Conservation (phyloP, 2,329 filamentous ascomycete genomes). For the Epichloe gansuensis region DNA sequence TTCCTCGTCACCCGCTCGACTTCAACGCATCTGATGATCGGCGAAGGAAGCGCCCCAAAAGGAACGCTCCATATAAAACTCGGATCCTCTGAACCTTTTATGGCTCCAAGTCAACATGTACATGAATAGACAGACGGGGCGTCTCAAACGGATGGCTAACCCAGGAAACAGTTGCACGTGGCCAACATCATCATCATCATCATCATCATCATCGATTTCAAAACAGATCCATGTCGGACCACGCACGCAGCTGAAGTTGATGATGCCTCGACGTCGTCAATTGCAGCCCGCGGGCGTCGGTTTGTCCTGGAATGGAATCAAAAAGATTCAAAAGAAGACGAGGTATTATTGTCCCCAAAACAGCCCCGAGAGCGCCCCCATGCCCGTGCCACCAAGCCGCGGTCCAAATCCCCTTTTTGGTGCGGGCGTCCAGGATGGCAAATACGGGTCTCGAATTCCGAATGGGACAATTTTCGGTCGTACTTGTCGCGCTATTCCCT, state of each 20-base stretch:
- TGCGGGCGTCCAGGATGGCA: neutral
- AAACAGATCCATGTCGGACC: neutral
- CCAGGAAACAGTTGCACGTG: neutral
- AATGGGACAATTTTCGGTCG: conserved; percentile 23
- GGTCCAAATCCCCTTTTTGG: neutral
- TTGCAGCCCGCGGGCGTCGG: neutral
- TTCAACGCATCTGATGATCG: too few species aligned
- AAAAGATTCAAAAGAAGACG: neutral
- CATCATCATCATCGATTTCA: neutral
- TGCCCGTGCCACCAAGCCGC: neutral
- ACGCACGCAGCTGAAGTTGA: neutral
- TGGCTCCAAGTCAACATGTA: too few species aligned
- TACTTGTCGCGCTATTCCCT: conserved; percentile 19
- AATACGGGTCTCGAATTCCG: conserved; percentile 8
- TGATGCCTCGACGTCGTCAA: neutral
- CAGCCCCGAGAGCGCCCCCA: neutral
- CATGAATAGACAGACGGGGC: too few species aligned
- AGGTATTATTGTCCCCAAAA: neutral
- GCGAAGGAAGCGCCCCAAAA: too few species aligned
- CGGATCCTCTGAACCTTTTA: too few species aligned
- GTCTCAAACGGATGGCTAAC: neutral
- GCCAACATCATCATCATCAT: neutral
- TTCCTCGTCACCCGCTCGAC: too few species aligned
- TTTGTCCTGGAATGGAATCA: neutral
- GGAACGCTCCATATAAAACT: too few species aligned